Conservation (phyloP, 31 red algal genomes). For the Odonthalia washingtoniensis region DNA sequence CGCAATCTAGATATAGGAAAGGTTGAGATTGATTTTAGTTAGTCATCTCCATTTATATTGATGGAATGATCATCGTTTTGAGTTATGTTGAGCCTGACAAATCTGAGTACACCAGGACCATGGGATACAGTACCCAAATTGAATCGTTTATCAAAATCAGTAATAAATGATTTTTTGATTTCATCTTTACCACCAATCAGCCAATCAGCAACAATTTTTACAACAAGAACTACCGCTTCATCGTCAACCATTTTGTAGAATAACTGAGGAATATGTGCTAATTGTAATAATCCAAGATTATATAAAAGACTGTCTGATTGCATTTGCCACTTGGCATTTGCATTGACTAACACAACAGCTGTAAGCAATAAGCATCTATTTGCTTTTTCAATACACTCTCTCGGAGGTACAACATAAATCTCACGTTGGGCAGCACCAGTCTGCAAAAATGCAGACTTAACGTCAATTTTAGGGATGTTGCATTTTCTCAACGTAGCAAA, state of each 20-base stretch:
- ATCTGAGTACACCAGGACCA: too few relatives aligned
- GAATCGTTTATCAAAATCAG: not conserved
- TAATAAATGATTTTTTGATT: not conserved
- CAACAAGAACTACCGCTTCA: not conserved
- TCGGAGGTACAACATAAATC: conserved; percentile 26
- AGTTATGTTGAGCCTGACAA: too few relatives aligned
- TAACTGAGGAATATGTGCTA: not conserved
- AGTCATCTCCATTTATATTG: too few relatives aligned
- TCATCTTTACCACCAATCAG: not conserved
- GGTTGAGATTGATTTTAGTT: too few relatives aligned
- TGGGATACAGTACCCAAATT: not conserved
- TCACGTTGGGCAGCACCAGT: conserved; percentile 34
- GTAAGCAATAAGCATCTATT: conserved; percentile 1
- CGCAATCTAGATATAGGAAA: too few relatives aligned
- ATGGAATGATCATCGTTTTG: too few relatives aligned
- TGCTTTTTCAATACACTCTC: not conserved
- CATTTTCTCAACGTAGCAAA: not conserved
- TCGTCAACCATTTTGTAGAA: not conserved
- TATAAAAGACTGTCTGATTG: not conserved
- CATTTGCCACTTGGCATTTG: too few relatives aligned
- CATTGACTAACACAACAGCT: not conserved
- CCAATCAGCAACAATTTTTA: not conserved
- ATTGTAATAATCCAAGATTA: conserved; percentile 3
- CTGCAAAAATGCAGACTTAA: conserved; percentile 38
- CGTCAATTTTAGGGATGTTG: not conserved